Percentiles rank a stretch among this genome's conserved stretches.
Evolutionary conservation across 768 basidiomycete genomes (phyloP).

Genomic region (Rhodotorula babjevae): DNA sequence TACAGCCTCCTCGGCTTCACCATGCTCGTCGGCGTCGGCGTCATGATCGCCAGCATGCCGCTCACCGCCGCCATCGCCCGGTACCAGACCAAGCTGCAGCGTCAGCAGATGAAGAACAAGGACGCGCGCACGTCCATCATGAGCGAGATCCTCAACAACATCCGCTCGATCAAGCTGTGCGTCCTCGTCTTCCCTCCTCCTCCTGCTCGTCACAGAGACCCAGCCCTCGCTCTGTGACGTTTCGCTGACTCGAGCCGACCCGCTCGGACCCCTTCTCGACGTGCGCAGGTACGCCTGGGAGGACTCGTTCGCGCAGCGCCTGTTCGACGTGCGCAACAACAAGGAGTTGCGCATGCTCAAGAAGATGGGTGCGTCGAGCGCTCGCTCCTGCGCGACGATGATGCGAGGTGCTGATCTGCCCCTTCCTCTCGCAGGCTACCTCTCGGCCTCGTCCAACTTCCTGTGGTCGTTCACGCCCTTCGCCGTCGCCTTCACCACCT

Average conservation of each 20-base stretch:
- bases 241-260: not conserved
- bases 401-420: too few species aligned
- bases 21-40: constrained; percentile 42
- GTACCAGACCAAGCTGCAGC: constrained; percentile 58
- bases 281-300: constrained; percentile 75
- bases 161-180: constrained; percentile 77
- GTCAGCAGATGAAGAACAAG: constrained; percentile 87
- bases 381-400: constrained; percentile 43
- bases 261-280: too few species aligned
- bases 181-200: not conserved
- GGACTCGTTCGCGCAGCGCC: constrained; percentile 72
- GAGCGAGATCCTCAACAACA: constrained; percentile 89
- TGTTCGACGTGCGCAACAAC: constrained; percentile 74
- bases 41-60: constrained; percentile 44
- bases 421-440: constrained; percentile 25
- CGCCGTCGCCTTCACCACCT: constrained; percentile 70
- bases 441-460: constrained; percentile 49
- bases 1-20: constrained; percentile 68
- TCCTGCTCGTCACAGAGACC: too few species aligned
- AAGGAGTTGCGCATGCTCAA: constrained; percentile 73
- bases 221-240: too few species aligned
- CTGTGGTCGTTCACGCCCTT: constrained; percentile 45
- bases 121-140: constrained; percentile 71
- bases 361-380: constrained; percentile 56
- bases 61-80: constrained; percentile 55